Conservation (phyloP, 139 green algal genomes). For the Chlorella sorokiniana region DNA sequence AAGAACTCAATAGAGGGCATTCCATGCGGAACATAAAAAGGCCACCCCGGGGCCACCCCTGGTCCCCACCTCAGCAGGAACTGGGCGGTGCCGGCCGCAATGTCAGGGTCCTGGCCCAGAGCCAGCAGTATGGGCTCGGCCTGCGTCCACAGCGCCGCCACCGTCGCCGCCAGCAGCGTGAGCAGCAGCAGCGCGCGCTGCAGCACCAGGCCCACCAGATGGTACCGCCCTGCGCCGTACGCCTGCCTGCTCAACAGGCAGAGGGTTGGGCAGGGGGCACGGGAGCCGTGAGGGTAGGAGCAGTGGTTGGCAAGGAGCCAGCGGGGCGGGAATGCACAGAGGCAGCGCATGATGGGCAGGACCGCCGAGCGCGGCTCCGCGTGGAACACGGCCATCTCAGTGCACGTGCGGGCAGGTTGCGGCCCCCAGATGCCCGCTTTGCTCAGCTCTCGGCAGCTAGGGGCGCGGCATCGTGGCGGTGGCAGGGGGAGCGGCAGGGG, state of each 20-base stretch:
- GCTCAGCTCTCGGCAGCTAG: background rate
- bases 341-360: background rate
- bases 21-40: background rate
- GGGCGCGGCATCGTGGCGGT: too few relatives aligned
- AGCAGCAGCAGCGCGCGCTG: constrained; percentile 72
- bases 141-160: constrained; percentile 62
- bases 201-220: constrained; percentile 65
- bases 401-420: too few relatives aligned
- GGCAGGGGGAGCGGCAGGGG: background rate
- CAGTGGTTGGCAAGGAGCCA: background rate
- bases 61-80: constrained; percentile 8
- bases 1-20: too few relatives aligned
- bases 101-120: constrained; percentile 39
- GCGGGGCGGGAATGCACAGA: background rate
- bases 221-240: constrained; percentile 68
- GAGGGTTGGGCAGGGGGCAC: background rate
- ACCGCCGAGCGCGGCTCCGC: too few relatives aligned
- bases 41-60: background rate
- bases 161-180: constrained; percentile 42
- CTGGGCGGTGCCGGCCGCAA: constrained; percentile 12
- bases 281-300: background rate
- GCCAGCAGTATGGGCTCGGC: constrained; percentile 47
- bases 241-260: constrained; percentile 54
- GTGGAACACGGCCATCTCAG: too few relatives aligned
- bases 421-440: too few relatives aligned